These are phyloP conservation scores for Oxytropis ochrocephala DNA, from an alignment of 306 rosid species.

Conservation along the genomic window DNA sequence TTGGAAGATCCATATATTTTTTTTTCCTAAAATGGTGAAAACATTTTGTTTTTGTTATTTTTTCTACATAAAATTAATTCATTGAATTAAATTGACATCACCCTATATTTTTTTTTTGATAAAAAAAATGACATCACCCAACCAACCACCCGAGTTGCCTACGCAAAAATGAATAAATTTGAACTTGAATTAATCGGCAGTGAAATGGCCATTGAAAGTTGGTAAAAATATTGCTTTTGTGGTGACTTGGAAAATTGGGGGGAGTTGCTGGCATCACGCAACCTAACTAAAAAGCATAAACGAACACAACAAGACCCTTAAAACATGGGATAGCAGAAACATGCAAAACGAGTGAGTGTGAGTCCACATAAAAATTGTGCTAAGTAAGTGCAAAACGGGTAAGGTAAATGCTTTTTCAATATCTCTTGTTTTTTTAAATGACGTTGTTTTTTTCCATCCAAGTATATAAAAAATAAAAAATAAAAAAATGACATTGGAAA, in stretches of 20 bases:
- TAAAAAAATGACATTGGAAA: conserved; percentile 12
- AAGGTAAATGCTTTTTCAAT: no score
- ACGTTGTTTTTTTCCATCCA: no score
- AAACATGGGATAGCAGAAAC: conserved; percentile 20
- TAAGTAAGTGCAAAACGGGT: no score
- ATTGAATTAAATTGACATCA: neutral
- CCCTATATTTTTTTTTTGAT: no score
- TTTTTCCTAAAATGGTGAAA: neutral
- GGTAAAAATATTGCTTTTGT: no score
- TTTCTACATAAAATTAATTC: neutral
- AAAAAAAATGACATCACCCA: neutral
- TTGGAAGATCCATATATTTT: neutral
- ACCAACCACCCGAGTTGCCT: neutral
- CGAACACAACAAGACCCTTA: conserved; percentile 16
- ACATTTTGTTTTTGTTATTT: neutral
- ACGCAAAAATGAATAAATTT: neutral
- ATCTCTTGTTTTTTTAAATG: no score
- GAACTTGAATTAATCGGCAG: no score
- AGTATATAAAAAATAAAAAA: neutral
- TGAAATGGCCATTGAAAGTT: no score
- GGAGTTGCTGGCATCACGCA: neutral
- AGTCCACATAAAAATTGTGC: neutral
- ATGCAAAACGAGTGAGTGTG: neutral
- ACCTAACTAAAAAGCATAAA: neutral
- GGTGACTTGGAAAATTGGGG: no score